A percentile compares a stretch with the other conserved stretches of the same genome.
These are phyloP conservation scores for Aspergillus saccharolyticus DNA, from an alignment of 495 filamentous ascomycete species.

Conservation along the genomic window DNA sequence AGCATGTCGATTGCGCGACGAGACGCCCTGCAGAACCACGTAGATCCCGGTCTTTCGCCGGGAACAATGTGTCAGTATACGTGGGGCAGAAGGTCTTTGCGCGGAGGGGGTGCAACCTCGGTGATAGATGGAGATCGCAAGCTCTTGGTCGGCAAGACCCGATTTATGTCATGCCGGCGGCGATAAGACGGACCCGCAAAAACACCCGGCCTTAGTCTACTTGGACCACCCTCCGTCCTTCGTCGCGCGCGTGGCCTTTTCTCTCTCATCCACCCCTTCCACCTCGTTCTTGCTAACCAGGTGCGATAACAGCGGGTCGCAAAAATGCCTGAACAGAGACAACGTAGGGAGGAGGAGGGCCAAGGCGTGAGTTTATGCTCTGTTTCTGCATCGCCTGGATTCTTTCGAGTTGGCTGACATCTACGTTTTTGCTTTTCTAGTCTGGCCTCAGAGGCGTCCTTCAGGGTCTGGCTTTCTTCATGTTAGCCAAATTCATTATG, in stretches of 20 bases:
- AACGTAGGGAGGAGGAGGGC: slow-evolving; percentile 36
- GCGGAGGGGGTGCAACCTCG: neutral
- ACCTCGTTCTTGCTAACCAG: slow-evolving; percentile 12
- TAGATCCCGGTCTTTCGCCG: neutral
- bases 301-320: slow-evolving; percentile 11
- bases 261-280: slow-evolving; percentile 12
- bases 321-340: slow-evolving; percentile 43
- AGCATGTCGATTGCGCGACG: slow-evolving; percentile 31
- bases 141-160: neutral
- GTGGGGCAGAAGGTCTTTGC: neutral
- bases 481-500: slow-evolving; percentile 60
- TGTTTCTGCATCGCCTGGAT: neutral
- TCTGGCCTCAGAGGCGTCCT: slow-evolving; percentile 50
- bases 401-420: slow-evolving; percentile 15
- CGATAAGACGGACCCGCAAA: slow-evolving; percentile 20
- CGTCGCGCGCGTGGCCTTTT: slow-evolving; percentile 28
- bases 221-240: slow-evolving; percentile 10
- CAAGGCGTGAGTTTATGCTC: slow-evolving; percentile 30
- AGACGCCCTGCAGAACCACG: neutral
- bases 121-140: neutral
- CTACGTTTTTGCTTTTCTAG: slow-evolving; percentile 30
- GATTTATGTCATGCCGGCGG: slow-evolving; percentile 4
- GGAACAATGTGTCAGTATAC: slow-evolving; percentile 10
- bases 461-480: slow-evolving; percentile 66
- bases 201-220: slow-evolving; percentile 13